Base-by-base conservation (phyloP, 2,329 filamentous ascomycete genomes). In the Alternaria metachromatica region DNA sequence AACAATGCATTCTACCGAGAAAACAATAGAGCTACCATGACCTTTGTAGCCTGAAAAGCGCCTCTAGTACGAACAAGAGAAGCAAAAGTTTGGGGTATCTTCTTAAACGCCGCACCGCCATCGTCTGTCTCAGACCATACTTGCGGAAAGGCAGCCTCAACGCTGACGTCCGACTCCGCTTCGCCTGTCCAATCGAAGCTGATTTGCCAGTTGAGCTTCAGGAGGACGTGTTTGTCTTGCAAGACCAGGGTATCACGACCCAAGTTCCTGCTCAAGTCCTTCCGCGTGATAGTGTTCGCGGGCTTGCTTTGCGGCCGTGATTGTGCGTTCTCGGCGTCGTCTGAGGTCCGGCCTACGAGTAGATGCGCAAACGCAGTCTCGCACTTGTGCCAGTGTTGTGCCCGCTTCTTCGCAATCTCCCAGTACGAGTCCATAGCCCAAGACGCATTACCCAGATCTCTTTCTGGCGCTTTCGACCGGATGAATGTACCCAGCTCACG, bases 121-220 rank as follows among this genome's bases (percentile, higher is more conserved):
- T 80, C 28, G 68, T 92, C 90, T 46, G 81, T 82, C 60, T 87
- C 82, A 63, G 86, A 85, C 90, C 90, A 92, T 74, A 86, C 87
- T 8, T 81, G 83, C 0, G 90, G 90, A 44, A 89, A 80, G 5
- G 86, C 85, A 3, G 88, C 80, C 65, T 87, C 75, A 11, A 89
- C 81, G 5, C 80, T 80, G 15, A 92, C 78, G 48, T 82, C 82
- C 68, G 86, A 91, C 71, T 86, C 85, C 5, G 88, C 90, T 73
- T 92, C 90, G 6, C 90, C 90, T 0, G 89, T 90, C 90, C 90
- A 92, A 76, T 92, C 90, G 71, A 92, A 91, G 2, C 80, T 78
- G 46, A 91, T 88, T 50, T 78, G 82, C 90, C 90, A 93, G 60
- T 84, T 82, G 2, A 92, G 79, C 25, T 87, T 84, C 5, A 89